These are phyloP conservation scores for Candida stauntonica DNA, from an alignment of 805 yeast species.

Conservation along the genomic window DNA sequence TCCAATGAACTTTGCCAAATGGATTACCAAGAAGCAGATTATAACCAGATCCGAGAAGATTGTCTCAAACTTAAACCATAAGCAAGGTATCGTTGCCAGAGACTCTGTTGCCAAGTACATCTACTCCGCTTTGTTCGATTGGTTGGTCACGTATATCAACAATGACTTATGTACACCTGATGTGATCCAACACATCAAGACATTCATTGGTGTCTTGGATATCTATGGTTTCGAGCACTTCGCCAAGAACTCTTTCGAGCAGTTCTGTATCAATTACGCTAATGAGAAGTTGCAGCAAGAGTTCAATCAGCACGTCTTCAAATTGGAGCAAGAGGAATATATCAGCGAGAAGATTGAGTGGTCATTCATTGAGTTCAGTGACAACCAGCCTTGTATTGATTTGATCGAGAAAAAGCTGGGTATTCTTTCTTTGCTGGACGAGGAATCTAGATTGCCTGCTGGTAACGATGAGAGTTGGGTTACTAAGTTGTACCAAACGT, in stretches of 20 bases:
- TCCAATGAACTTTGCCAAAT: constrained; percentile 68
- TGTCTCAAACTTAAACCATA: constrained; percentile 72
- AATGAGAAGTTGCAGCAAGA: constrained; percentile 97
- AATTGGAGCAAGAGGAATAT: constrained; percentile 94
- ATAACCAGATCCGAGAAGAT: constrained; percentile 91
- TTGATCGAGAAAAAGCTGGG: constrained; percentile 89
- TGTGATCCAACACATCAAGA: constrained; percentile 50
- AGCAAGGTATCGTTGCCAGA: constrained; percentile 85
- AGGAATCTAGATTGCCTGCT: constrained; percentile 90
- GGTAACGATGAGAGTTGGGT: constrained; percentile 93
- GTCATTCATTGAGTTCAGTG: constrained; percentile 94
- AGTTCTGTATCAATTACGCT: constrained; percentile 94
- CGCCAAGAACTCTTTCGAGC: constrained; percentile 91
- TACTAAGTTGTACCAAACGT: constrained; percentile 80
- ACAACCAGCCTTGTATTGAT: constrained; percentile 94
- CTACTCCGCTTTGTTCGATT: constrained; percentile 88
- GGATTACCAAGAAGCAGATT: constrained; percentile 92
- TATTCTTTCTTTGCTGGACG: constrained; percentile 82
- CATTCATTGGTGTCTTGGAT: constrained; percentile 95
- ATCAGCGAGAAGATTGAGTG: constrained; percentile 89
- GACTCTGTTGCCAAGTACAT: constrained; percentile 97
- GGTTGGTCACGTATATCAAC: constrained; percentile 87
- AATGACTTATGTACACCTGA: constrained; percentile 75
- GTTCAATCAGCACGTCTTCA: constrained; percentile 95
- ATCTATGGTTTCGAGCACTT: constrained; percentile 97